Evolutionary conservation across 192 early-diverging fungal species (phyloP), one percentile per base, ranked within the genome.

Genomic region (Mortierella antarctica): DNA sequence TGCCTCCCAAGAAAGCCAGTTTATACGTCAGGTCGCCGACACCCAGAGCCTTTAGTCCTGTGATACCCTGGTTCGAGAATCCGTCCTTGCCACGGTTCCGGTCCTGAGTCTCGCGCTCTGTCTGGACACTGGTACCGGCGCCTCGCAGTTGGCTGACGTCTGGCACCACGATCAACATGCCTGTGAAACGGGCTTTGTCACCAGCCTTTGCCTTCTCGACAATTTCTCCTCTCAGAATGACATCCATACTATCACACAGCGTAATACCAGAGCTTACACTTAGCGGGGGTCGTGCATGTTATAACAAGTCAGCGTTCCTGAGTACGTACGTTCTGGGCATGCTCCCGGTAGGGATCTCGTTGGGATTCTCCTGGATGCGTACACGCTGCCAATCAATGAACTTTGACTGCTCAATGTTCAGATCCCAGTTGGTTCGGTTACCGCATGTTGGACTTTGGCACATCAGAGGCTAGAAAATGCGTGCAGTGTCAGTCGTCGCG

Each of bases 361-460:
- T 89, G 14, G 96, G 86, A 74, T 97, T 96, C 85, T 99, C 98
- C 82, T 99, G 98, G 54, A 99, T 87, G 9, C 98, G 91, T 52
- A 98, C 90, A 69, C 96, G 91, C 88, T 99, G 98, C 98, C 98
- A 99, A 86, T 99, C 98, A 44, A 90, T 90, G 83, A 98, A 99
- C 72, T 89, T 91, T 82, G 92, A 94, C 70, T 92, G 89, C 75
- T 94, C 95, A 20, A 95, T 89, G 57, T 91, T 83, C 21, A 98
- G 83, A 55, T 88, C 88, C 92, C 97, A 99, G 45, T 88, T 74
- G 11, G 83, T 85, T 51, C 93, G 86, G 83, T 97, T 97, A 53
- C 90, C 87, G 86, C 97, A 98, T 41, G 88, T 87, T 15, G 88
- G 86, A 70, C 93, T 95, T 59, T 90, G 90, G 77, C 97, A 98